Base-by-base conservation (phyloP, 1,284 basidiomycete genomes). In the Exobasidium rhododendri region DNA sequence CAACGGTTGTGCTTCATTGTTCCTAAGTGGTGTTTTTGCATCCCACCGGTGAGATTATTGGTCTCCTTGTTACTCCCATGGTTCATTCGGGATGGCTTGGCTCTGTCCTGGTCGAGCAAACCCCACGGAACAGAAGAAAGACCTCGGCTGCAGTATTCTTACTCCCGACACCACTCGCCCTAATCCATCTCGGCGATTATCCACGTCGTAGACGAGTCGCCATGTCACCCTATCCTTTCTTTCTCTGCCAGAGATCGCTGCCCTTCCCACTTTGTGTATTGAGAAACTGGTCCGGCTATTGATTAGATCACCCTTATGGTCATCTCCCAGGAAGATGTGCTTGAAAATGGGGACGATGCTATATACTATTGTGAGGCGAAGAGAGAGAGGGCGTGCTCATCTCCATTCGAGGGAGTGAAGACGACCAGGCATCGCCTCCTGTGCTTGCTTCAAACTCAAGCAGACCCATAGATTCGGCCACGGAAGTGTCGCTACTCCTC, bases 81-180 rank as follows among this genome's bases (percentile, higher is more conserved):
- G n/a, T n/a, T n/a, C n/a, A n/a, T n/a, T n/a, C n/a, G n/a, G n/a
- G n/a, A n/a, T n/a, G n/a, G n/a, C n/a, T n/a, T n/a, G n/a, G n/a
- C n/a, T n/a, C n/a, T n/a, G n/a, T n/a, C n/a, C n/a, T n/a, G n/a
- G n/a, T n/a, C n/a, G n/a, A n/a, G n/a, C n/a, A n/a, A n/a, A n/a
- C n/a, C n/a, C n/a, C 2, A 67, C 69, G 14, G 73, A 75, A 45
- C 73, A 75, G 7, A 61, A 68, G 47, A 75, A 72, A 17, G 61
- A 50, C 14, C 73, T 29, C 20, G 71, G 67, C 5, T 69, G 59
- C 31, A 75, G 43, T 11, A 59, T 30, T 59, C 54, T 50, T n/a
- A 61, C 24, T 13, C n/a, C 24, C 28, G 22, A 20, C 29, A 49
- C 14, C 2, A 30, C 29, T 46, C 24, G 20, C 14, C 29, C 3